Conservation (phyloP, 805 yeast species). For the Nakazawaea sp. region DNA sequence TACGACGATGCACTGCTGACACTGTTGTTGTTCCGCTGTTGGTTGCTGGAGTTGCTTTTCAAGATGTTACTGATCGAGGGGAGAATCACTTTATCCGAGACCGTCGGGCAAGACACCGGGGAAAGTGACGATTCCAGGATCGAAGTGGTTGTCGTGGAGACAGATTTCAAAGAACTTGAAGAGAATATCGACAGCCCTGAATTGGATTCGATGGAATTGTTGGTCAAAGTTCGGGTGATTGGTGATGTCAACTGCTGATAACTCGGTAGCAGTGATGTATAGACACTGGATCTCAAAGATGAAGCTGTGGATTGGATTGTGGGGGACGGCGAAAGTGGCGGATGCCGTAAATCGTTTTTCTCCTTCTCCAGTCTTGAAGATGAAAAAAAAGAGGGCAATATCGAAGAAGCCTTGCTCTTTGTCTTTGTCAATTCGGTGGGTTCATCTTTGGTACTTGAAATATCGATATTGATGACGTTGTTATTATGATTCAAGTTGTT, state of each 20-base stretch:
- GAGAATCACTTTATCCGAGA: slow-evolving; percentile 1
- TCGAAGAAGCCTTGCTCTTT: no score
- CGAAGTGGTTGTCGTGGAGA: not conserved
- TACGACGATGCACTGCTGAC: no score
- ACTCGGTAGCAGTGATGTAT: slow-evolving; percentile 9
- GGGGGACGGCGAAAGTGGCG: not conserved
- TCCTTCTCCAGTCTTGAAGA: no score
- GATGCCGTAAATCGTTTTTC: not conserved
- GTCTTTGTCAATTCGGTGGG: no score
- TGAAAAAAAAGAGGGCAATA: no score
- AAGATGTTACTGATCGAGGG: slow-evolving; percentile 9
- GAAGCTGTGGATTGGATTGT: not conserved
- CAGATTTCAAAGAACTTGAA: slow-evolving; percentile 4
- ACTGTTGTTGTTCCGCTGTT: not conserved
- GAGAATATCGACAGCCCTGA: slow-evolving; percentile 6
- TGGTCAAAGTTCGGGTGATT: slow-evolving; percentile 5
- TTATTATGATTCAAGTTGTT: no score
- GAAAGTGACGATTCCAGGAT: not conserved
- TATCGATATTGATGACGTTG: no score
- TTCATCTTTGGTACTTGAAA: no score
- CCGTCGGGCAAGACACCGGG: not conserved
- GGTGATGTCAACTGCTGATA: slow-evolving; percentile 8
- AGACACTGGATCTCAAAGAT: slow-evolving; percentile 7
- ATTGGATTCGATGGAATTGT: slow-evolving; percentile 4
- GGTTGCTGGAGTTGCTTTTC: not conserved